phyloP scores from a whole-genome alignment of 2,329 filamentous ascomycete genomes.

The Berkeleyomyces rouxiae region DNA sequence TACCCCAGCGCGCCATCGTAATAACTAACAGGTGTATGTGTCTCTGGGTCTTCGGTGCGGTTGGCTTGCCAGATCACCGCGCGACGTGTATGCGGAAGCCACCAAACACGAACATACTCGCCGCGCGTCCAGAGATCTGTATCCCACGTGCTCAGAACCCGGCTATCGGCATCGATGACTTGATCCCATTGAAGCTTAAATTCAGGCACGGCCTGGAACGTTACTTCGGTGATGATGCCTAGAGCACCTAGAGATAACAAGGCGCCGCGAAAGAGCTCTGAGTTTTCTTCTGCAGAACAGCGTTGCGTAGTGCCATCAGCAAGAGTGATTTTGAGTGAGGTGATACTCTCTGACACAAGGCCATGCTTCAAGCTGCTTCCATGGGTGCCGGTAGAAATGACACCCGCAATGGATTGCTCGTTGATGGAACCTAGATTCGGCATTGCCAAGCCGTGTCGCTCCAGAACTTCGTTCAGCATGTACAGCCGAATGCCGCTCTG shows the following conservation, averaged over 20 bases:
- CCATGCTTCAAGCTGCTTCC: slow-evolving; percentile 75
- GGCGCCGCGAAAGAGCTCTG: slow-evolving; percentile 73
- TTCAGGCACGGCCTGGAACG: slow-evolving; percentile 61
- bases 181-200: slow-evolving; percentile 83
- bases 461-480: slow-evolving; percentile 56
- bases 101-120: slow-evolving; percentile 92
- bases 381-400: slow-evolving; percentile 85
- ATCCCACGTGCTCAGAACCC: slow-evolving; percentile 56
- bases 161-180: slow-evolving; percentile 51
- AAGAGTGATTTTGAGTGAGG: slow-evolving; percentile 62
- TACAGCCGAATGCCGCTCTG: slow-evolving; percentile 79
- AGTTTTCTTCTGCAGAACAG: slow-evolving; percentile 53
- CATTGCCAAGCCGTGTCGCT: slow-evolving; percentile 63
- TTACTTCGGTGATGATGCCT: slow-evolving; percentile 80
- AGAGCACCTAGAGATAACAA: slow-evolving; percentile 76
- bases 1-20: slow-evolving; percentile 74
- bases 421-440: slow-evolving; percentile 91
- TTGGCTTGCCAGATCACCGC: slow-evolving; percentile 85
- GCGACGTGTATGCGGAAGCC: slow-evolving; percentile 81
- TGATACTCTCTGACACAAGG: slow-evolving; percentile 62
- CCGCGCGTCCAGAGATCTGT: slow-evolving; percentile 61
- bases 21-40: slow-evolving; percentile 49
- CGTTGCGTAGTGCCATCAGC: slow-evolving; percentile 57
- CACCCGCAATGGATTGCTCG: slow-evolving; percentile 80
- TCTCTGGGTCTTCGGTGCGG: slow-evolving; percentile 47